Conservation (phyloP, 139 green algal genomes). For the Coelastrella sp. region DNA sequence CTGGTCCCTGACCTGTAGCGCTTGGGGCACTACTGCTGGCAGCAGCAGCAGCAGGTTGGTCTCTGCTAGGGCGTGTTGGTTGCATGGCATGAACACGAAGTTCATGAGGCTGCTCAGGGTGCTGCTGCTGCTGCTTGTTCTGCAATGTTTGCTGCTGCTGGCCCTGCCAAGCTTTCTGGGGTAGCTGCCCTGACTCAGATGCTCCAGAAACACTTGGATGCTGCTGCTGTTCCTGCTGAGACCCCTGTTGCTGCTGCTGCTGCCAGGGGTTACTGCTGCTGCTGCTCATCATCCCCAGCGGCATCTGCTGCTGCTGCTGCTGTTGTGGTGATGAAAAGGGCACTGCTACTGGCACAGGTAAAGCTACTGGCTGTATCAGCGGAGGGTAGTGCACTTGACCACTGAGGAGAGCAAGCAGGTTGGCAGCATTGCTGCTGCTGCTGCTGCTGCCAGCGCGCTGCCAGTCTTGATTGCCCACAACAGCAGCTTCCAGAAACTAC, state of each 20-base stretch:
- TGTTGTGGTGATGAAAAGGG: neutral
- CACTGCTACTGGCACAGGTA: constrained; percentile 4
- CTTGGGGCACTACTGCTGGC: neutral
- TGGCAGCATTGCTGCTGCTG: constrained; percentile 43
- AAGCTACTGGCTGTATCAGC: neutral
- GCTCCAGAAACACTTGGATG: neutral
- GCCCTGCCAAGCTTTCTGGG: too few relatives aligned
- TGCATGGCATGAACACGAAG: constrained; percentile 37
- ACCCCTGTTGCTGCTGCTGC: neutral
- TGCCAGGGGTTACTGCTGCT: neutral
- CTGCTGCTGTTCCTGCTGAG: neutral
- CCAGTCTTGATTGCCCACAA: neutral
- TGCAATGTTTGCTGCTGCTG: neutral
- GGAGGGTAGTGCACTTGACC: neutral
- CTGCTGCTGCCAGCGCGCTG: too few relatives aligned
- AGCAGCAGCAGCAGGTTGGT: neutral
- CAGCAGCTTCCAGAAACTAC: neutral
- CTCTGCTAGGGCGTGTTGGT: neutral
- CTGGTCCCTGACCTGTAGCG: neutral
- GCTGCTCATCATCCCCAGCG: neutral
- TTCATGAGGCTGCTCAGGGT: neutral
- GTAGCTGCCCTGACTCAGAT: neutral
- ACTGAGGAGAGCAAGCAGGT: neutral
- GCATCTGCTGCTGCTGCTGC: neutral
- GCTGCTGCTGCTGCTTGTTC: constrained; percentile 34